These are phyloP conservation scores for Debaryomyces nepalensis DNA, from an alignment of 1,139 yeast genomes.

Conservation along the genomic window DNA sequence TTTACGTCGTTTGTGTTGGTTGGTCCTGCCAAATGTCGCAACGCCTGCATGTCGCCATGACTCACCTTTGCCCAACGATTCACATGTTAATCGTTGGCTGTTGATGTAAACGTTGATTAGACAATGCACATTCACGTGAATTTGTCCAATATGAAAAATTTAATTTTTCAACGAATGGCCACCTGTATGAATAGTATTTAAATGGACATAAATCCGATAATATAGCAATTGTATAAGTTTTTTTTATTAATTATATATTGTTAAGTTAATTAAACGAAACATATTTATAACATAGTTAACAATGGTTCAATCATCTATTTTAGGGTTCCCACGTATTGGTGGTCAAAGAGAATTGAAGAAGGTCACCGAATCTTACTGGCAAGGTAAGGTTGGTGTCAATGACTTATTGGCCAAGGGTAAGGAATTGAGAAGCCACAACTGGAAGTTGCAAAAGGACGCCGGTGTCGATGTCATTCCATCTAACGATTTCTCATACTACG, in stretches of 20 bases:
- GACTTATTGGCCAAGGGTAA: conserved; percentile 92
- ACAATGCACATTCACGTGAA: conserved; percentile 13
- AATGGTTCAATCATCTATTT: conserved; percentile 95
- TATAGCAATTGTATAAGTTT: background rate
- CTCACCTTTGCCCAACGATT: background rate
- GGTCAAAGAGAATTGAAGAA: conserved; percentile 99
- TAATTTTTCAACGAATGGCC: conserved; percentile 12
- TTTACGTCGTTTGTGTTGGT: conserved; percentile 2
- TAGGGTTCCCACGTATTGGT: conserved; percentile 99
- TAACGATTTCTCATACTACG: conserved; percentile 97
- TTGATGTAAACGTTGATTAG: conserved; percentile 6
- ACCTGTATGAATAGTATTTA: conserved; percentile 8
- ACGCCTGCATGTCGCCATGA: conserved; percentile 5
- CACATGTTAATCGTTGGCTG: conserved; percentile 8
- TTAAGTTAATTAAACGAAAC: conserved; percentile 5
- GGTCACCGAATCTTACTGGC: conserved; percentile 99
- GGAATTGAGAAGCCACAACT: conserved; percentile 93
- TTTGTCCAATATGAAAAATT: conserved; percentile 11
- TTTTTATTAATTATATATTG: conserved; percentile 8
- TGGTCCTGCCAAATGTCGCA: conserved; percentile 2
- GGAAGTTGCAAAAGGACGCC: conserved; percentile 96
- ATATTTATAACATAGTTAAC: conserved; percentile 7
- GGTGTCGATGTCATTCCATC: conserved; percentile 98
- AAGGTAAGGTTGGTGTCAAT: conserved; percentile 86
- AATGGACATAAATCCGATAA: conserved; percentile 10